These are phyloP conservation scores for Pleurotus sapidus DNA, from an alignment of 768 basidiomycete genomes.

Conservation along the genomic window DNA sequence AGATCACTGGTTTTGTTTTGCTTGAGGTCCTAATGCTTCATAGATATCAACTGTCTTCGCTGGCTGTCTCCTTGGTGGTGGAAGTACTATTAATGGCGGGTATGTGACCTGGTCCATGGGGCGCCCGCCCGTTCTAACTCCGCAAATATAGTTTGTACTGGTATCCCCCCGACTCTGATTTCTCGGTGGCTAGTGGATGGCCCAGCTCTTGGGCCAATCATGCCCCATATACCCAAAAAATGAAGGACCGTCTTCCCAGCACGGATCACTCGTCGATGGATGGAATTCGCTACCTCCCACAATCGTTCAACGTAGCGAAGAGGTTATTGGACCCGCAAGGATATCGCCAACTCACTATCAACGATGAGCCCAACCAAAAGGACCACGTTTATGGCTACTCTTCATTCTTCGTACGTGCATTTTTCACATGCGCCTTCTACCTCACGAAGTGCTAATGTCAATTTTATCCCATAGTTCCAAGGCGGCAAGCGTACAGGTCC, in stretches of 20 bases:
- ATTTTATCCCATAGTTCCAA: conserved; percentile 27
- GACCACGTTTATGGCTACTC: conserved; percentile 61
- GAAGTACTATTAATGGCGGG: conserved; percentile 64
- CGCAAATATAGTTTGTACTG: conserved; percentile 41
- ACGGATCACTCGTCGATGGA: conserved; percentile 61
- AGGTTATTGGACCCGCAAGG: conserved; percentile 46
- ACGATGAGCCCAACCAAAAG: conserved; percentile 52
- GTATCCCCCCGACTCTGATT: conserved; percentile 50
- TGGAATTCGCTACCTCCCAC: conserved; percentile 54
- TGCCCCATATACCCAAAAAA: conserved; percentile 42
- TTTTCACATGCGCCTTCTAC: neutral
- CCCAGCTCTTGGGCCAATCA: conserved; percentile 55
- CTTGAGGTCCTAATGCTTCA: neutral
- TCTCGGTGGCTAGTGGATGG: conserved; percentile 48
- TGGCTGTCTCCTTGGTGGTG: conserved; percentile 63
- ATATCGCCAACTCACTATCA: conserved; percentile 52
- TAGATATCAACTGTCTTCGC: conserved; percentile 61
- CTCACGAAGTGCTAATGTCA: neutral
- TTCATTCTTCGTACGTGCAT: conserved; percentile 31
- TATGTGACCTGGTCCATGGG: conserved; percentile 23
- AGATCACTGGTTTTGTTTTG: neutral
- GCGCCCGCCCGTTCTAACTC: neutral
- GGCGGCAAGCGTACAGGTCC: conserved; percentile 51
- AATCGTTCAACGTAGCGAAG: conserved; percentile 40
- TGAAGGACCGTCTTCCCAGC: conserved; percentile 49